Base-by-base conservation (phyloP, 2,329 filamentous ascomycete genomes). In the Pezicula carpinea region DNA sequence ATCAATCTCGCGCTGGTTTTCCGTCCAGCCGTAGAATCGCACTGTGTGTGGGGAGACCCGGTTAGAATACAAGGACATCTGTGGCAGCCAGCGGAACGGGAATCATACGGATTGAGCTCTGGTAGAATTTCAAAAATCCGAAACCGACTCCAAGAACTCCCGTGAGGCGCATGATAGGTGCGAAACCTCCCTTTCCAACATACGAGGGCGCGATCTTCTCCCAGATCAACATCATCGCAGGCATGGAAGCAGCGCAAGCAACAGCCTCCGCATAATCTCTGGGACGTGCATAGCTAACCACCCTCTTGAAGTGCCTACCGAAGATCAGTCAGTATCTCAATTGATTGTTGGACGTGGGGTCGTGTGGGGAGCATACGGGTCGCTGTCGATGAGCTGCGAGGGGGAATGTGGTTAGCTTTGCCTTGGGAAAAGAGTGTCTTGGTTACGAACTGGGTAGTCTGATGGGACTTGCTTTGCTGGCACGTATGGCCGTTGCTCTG, bases 311-410 rank as follows among this genome's bases (percentile, higher is more conserved):
- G 71, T 99, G 93, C 63, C 89, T 95, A 60, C n/a, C 44, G 47
- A 51, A 31, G 44, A 21, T 55, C 50, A 40, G 11, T 22, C 17
- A 21, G 5, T 55, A n/a, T n/a, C n/a, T n/a, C n/a, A n/a, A n/a
- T n/a, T 22, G 33, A 41, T 21, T 21, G 39, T 23, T 26, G 15
- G 17, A 7, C 22, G 29, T 19, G 33, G 42, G 29, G 49, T 46
- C 13, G 21, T 44, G 29, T 45, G 48, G 57, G 49, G 47, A 53
- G 70, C 85, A 66, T 91, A 96, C 91, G 93, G 93, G 72, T 99
- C 93, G 75, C 89, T 95, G 76, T 99, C 93, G 71, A 99, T 97
- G 74, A 97, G 87, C 93, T 99, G 72, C 57, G 58, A 64, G 63
- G 36, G 47, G 53, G 49, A 50, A 39, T 47, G n/a, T 61, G n/a